Evolutionary conservation across 116 monocot species (phyloP).

Genomic region (Posidonia oceanica): DNA sequence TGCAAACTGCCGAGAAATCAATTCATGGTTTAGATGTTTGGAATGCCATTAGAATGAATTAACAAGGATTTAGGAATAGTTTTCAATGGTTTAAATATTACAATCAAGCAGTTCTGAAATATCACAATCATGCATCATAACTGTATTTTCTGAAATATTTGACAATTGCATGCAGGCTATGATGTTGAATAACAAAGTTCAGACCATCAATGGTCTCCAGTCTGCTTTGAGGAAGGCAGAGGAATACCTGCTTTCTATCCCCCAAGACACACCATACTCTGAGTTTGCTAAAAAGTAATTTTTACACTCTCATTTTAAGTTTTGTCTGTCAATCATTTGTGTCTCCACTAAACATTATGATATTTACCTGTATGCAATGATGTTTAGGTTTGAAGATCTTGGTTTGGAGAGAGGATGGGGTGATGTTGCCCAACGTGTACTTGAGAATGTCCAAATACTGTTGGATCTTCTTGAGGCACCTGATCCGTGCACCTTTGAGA

Average conservation of each 20-base stretch:
- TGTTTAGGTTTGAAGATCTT: conserved; percentile 60
- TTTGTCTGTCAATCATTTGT: background rate
- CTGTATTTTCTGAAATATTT: background rate
- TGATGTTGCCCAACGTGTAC: conserved; percentile 33
- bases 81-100: too few relatives aligned
- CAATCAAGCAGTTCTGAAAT: too few relatives aligned
- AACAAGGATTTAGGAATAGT: too few relatives aligned
- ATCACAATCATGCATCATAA: background rate
- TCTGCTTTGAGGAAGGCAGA: conserved; percentile 55
- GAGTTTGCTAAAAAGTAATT: conserved; percentile 50
- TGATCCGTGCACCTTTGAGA: conserved; percentile 66
- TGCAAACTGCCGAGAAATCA: too few relatives aligned
- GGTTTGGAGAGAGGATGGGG: conserved; percentile 90
- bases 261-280: conserved; percentile 53
- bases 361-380: background rate
- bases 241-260: conserved; percentile 30
- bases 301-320: background rate
- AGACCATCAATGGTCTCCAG: conserved; percentile 44
- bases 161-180: conserved; percentile 27
- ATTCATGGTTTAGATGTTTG: too few relatives aligned
- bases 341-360: background rate
- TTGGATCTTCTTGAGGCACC: conserved; percentile 82
- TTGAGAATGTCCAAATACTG: conserved; percentile 49
- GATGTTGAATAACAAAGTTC: conserved; percentile 74
- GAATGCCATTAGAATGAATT: too few relatives aligned